phyloP scores from a whole-genome alignment of 2,329 filamentous ascomycete genomes.

The Ceratocystis huliohia region DNA sequence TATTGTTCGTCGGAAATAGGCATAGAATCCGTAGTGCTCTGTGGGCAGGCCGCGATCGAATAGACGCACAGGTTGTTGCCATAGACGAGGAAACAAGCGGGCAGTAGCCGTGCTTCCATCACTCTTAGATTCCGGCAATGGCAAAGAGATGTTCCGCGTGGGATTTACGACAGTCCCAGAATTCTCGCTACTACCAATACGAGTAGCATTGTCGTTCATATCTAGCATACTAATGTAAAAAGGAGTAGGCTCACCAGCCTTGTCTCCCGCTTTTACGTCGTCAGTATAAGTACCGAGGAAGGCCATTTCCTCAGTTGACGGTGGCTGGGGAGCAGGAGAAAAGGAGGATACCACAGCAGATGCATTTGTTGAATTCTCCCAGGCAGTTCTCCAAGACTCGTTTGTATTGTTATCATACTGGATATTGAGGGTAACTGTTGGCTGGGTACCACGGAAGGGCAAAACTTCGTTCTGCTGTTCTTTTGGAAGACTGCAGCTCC shows the following conservation, averaged over 20 bases:
- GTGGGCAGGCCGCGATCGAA: constrained; percentile 68
- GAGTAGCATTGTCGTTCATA: constrained; percentile 30
- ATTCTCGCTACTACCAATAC: constrained; percentile 26
- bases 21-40: constrained; percentile 92
- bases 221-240: constrained; percentile 70
- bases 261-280: constrained; percentile 48
- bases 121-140: constrained; percentile 46
- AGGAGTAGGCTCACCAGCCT: constrained; percentile 74
- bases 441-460: constrained; percentile 54
- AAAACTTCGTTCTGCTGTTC: constrained; percentile 54
- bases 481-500: constrained; percentile 77
- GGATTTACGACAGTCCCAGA: constrained; percentile 20
- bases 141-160: constrained; percentile 36
- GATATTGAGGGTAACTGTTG: constrained; percentile 71
- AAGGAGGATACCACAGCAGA: constrained; percentile 8
- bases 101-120: constrained; percentile 65
- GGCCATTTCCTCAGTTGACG: constrained; percentile 54
- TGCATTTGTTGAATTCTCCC: constrained; percentile 26
- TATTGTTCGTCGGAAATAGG: constrained; percentile 76
- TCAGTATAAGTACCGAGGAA: constrained; percentile 85
- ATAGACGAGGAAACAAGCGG: constrained; percentile 55
- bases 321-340: constrained; percentile 42
- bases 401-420: constrained; percentile 51
- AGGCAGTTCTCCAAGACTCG: constrained; percentile 32
- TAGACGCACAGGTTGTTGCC: constrained; percentile 67